Percentiles rank a stretch among this genome's conserved stretches.
These are phyloP conservation scores for Paramyrothecium roridum DNA, from an alignment of 2,329 filamentous ascomycete species.

Conservation along the genomic window DNA sequence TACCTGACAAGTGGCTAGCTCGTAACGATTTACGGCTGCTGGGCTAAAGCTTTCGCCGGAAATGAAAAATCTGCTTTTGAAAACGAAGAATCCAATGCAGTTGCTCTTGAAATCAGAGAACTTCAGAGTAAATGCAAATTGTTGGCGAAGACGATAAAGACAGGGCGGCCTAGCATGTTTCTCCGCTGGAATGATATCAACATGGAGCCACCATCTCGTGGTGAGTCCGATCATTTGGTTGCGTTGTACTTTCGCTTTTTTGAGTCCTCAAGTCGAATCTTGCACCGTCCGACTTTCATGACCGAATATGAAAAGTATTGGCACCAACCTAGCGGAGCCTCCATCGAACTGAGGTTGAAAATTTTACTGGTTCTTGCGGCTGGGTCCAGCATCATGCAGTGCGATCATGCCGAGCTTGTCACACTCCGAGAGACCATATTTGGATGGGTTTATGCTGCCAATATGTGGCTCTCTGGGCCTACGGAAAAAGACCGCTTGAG, in stretches of 20 bases:
- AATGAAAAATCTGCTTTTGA: slow-evolving; percentile 18
- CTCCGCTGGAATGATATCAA: too few species aligned
- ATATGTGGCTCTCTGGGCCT: slow-evolving; percentile 37
- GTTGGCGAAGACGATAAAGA: slow-evolving; percentile 26
- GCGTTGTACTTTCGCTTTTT: slow-evolving; percentile 46
- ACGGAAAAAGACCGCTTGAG: slow-evolving; percentile 28
- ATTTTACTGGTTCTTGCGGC: slow-evolving; percentile 37
- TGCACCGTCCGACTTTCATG: slow-evolving; percentile 51
- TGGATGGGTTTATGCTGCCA: slow-evolving; percentile 39
- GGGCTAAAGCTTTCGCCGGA: neutral
- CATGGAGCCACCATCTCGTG: slow-evolving; percentile 22
- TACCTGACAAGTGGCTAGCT: too few species aligned
- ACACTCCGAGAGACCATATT: slow-evolving; percentile 23
- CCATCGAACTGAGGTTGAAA: slow-evolving; percentile 24
- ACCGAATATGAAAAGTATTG: slow-evolving; percentile 45
- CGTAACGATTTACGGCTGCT: neutral
- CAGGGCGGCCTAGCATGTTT: neutral
- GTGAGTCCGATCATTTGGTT: slow-evolving; percentile 35
- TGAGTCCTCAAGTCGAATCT: slow-evolving; percentile 47
- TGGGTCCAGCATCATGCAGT: slow-evolving; percentile 33
- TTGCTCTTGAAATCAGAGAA: slow-evolving; percentile 22
- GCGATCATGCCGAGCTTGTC: slow-evolving; percentile 16
- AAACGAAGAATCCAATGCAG: too few species aligned
- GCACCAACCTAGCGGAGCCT: slow-evolving; percentile 25
- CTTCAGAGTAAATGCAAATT: slow-evolving; percentile 30